Evolutionary conservation across 73 alveolate species (phyloP), one percentile per base, ranked within the genome.

Genomic region (Loxodes magnus): DNA sequence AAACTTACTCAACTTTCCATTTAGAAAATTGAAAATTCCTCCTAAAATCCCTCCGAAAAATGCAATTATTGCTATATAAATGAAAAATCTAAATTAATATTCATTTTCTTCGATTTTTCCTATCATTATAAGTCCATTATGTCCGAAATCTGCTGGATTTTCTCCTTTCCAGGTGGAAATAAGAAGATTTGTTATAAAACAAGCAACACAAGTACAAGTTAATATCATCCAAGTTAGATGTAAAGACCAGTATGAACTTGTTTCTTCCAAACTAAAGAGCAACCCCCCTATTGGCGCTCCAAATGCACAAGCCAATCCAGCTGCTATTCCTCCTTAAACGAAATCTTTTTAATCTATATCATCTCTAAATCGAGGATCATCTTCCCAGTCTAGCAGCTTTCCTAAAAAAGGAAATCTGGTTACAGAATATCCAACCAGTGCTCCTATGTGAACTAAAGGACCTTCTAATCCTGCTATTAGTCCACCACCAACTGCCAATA

Each of bases 281-380:
- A 91, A 94, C 2, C 94, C 98, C 0, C 98, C 98, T 31, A 91
- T 70, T 19, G 98, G 98, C 20, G 96, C 90, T 5, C 95, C 96
- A 53, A 91, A 84, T 26, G 97, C 92, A 28, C 79, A 90, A 24
- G 94, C 74, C 16, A 85, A 84, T 19, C 98, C 92, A 5, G 81
- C 83, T 0, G 94, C 89, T 35, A 85, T 80, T 15, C 95, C 85
- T 5, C 81, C 91, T 35, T 80, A 80, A 25, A 83, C 31, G 82
- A 88, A 4, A 53, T 41, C 37, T 83, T 43, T 39, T 80, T 43
- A 31, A 68, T 77, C 43, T 56, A 46, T 22, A 17, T 44, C 5
- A 15, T 15, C 0, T 20, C 36, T 54, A 54, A 56, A 35, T 74
- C 63, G n/a, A n/a, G n/a, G 22, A 23, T n/a, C n/a, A n/a, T n/a